Evolutionary conservation across 176 grass and related monocot genomes (phyloP).

Genomic region (Carex kokanica): DNA sequence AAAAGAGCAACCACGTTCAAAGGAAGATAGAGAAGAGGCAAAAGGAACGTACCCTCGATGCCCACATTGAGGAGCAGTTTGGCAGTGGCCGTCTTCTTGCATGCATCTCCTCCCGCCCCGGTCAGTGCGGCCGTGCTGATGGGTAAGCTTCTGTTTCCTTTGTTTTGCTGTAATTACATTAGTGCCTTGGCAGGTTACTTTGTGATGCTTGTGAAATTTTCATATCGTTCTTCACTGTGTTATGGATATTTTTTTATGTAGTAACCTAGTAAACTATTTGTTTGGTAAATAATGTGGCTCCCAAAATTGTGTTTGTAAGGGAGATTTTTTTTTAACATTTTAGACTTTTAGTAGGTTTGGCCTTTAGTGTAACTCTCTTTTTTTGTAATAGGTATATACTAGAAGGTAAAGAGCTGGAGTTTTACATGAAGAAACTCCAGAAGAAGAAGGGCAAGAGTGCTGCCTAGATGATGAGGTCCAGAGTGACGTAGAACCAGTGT

Average conservation of each 20-base stretch:
- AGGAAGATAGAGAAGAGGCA: slow-evolving; percentile 80
- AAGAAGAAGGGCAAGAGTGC: slow-evolving; percentile 88
- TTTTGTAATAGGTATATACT: slow-evolving; percentile 57
- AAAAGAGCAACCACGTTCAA: slow-evolving; percentile 62
- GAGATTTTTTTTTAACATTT: not conserved
- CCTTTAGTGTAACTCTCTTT: no score
- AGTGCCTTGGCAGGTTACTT: not conserved
- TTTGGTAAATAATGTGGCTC: not conserved
- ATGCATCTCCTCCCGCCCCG: slow-evolving; percentile 79
- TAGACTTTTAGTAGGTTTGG: no score
- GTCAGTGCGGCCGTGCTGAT: slow-evolving; percentile 82
- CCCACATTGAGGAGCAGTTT: slow-evolving; percentile 88
- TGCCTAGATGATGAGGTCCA: slow-evolving; percentile 37
- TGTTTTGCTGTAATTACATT: not conserved
- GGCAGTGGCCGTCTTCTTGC: slow-evolving; percentile 65
- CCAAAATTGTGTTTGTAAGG: no score
- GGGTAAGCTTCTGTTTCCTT: slow-evolving; percentile 39
- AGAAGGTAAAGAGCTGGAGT: slow-evolving; percentile 86
- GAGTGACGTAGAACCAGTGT: not conserved
- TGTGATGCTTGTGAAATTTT: not conserved
- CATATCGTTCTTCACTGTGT: not conserved
- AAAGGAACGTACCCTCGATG: slow-evolving; percentile 50
- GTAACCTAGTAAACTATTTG: not conserved
- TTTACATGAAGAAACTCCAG: slow-evolving; percentile 91
- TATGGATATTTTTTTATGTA: not conserved